These are phyloP conservation scores for Sporothrix brunneoviolacea DNA, from an alignment of 2,329 filamentous ascomycete genomes.

Conservation along the genomic window DNA sequence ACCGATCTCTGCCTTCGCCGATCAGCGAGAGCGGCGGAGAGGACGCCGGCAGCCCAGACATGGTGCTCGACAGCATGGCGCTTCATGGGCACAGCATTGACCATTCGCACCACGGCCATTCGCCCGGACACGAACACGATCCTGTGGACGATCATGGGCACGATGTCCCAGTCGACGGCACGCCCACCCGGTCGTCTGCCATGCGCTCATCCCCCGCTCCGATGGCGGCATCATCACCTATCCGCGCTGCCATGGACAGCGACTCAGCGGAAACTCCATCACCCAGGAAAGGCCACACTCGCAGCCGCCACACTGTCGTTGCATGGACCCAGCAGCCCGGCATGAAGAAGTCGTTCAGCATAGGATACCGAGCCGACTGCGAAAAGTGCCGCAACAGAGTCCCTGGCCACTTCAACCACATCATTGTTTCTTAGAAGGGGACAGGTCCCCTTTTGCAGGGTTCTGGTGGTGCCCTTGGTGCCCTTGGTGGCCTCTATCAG, in stretches of 20 bases:
- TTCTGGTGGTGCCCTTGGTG: too few relatives aligned
- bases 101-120: constrained; percentile 20
- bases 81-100: constrained; percentile 2
- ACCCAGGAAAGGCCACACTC: constrained; percentile 47
- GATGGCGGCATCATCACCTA: constrained; percentile 6
- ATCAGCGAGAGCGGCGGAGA: constrained; percentile 49
- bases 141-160: constrained; percentile 16
- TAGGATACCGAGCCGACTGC: constrained; percentile 71
- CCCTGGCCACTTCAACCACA: constrained; percentile 75
- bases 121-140: constrained; percentile 1
- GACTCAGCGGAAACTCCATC: constrained; percentile 42
- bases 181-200: constrained; percentile 7
- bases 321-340: constrained; percentile 55
- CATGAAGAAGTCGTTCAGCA: constrained; percentile 66
- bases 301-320: constrained; percentile 54
- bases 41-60: constrained; percentile 35
- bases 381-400: constrained; percentile 70
- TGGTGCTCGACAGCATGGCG: constrained; percentile 31
- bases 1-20: constrained; percentile 50
- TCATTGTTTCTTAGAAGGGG: constrained; percentile 53
- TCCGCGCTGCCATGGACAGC: constrained; percentile 13
- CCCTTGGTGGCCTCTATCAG: too few relatives aligned
- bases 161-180: constrained; percentile 35
- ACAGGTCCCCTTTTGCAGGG: not conserved
- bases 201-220: constrained; percentile 6